phyloP scores from a whole-genome alignment of 371 early-diverging fungal genomes.

The Mucor irregularis region DNA sequence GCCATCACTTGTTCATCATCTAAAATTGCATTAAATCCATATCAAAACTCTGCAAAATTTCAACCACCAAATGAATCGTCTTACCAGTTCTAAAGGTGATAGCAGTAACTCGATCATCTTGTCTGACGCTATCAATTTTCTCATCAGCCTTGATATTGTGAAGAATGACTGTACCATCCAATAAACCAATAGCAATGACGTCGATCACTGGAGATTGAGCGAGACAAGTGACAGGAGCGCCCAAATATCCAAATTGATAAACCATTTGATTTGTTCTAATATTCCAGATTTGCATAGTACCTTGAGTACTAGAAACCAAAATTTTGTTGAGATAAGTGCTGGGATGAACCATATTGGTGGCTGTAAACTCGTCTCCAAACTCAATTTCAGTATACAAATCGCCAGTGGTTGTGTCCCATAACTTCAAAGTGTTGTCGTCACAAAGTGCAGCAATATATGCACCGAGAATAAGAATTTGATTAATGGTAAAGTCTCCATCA shows the following conservation, averaged over 20 bases:
- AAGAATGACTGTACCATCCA: slow-evolving; percentile 85
- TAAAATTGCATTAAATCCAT: too few species aligned
- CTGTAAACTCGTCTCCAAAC: slow-evolving; percentile 75
- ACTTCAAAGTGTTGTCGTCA: slow-evolving; percentile 76
- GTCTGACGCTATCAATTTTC: slow-evolving; percentile 72
- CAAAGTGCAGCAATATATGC: slow-evolving; percentile 76
- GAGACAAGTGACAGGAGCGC: slow-evolving; percentile 75
- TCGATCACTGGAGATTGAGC: slow-evolving; percentile 91
- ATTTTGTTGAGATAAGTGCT: slow-evolving; percentile 96
- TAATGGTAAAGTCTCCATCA: slow-evolving; percentile 32
- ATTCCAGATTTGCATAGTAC: slow-evolving; percentile 93
- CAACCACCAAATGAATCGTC: too few species aligned
- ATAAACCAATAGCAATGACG: slow-evolving; percentile 87
- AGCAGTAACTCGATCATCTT: slow-evolving; percentile 86
- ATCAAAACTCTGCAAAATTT: too few species aligned
- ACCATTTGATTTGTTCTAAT: slow-evolving; percentile 78
- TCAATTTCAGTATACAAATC: slow-evolving; percentile 78
- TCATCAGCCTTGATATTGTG: slow-evolving; percentile 82
- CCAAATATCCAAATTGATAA: slow-evolving; percentile 77
- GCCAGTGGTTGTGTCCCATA: slow-evolving; percentile 72
- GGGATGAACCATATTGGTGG: slow-evolving; percentile 84
- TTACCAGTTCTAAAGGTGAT: slow-evolving; percentile 86
- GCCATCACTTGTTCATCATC: slow-evolving; percentile 89
- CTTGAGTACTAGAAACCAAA: slow-evolving; percentile 83
- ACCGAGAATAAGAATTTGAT: slow-evolving; percentile 70